A percentile compares a stretch with the other conserved stretches of the same genome.
Conservation (phyloP, 805 yeast genomes). For the Candida koratica region DNA sequence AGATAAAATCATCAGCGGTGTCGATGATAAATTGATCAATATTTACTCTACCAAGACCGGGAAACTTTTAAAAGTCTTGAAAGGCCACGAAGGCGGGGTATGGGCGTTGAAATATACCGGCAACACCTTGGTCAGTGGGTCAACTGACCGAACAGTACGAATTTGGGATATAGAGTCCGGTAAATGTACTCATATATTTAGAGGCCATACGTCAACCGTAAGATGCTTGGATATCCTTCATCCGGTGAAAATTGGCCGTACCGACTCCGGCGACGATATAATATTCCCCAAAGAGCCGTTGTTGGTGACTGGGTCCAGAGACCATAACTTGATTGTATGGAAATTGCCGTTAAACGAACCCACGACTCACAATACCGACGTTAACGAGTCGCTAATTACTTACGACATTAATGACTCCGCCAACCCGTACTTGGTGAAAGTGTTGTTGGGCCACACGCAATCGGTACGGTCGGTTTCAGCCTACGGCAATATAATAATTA, state of each 20-base stretch:
- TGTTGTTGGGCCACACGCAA: constrained; percentile 50
- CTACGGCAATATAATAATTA: constrained; percentile 73
- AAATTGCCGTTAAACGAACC: constrained; percentile 51
- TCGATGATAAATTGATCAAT: constrained; percentile 79
- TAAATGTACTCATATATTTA: constrained; percentile 83
- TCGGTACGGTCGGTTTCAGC: constrained; percentile 83
- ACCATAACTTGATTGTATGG: constrained; percentile 45
- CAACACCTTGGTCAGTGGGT: constrained; percentile 83
- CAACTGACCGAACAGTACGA: constrained; percentile 91
- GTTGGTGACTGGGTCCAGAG: constrained; percentile 49
- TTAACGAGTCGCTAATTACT: constrained; percentile 18
- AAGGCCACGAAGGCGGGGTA: constrained; percentile 96
- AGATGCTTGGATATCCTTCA: constrained; percentile 82
- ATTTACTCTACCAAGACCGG: constrained; percentile 80
- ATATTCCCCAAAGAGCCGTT: constrained; percentile 62
- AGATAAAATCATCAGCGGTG: constrained; percentile 86
- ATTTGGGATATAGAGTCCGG: constrained; percentile 89
- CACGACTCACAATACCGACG: constrained; percentile 33
- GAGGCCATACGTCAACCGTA: constrained; percentile 90
- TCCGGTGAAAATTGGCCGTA: constrained; percentile 61
- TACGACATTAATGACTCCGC: constrained; percentile 35
- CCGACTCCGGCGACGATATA: constrained; percentile 53
- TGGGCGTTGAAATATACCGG: constrained; percentile 94
- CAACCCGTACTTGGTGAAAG: constrained; percentile 65
- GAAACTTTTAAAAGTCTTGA: constrained; percentile 51